Evolutionary conservation across 306 rosid genomes (phyloP).

Genomic region (Castanopsis chinensis): DNA sequence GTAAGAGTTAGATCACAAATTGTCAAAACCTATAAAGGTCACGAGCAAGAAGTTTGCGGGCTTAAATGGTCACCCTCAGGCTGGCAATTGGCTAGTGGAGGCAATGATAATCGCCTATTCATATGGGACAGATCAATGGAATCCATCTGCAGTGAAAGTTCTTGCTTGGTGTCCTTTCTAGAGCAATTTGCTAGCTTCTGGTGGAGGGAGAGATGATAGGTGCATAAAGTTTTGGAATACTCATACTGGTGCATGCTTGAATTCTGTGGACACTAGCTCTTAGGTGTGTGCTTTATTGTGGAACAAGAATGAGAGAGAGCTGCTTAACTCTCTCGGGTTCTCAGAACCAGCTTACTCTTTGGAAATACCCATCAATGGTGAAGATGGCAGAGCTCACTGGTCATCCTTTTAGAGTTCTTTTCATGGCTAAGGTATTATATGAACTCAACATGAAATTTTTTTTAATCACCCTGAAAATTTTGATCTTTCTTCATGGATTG

Average conservation of each 20-base stretch:
- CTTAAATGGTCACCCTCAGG: constrained; percentile 74
- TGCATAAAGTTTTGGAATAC: constrained; percentile 56
- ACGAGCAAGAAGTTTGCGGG: constrained; percentile 74
- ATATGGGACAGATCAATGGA: constrained; percentile 38
- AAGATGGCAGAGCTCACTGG: constrained; percentile 74
- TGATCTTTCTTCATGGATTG: neutral
- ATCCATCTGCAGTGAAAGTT: constrained; percentile 45
- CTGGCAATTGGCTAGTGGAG: constrained; percentile 52
- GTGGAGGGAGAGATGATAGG: constrained; percentile 46
- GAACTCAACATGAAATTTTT: neutral
- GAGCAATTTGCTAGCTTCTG: constrained; percentile 45
- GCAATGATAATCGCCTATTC: constrained; percentile 50
- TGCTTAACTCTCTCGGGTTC: constrained; percentile 84
- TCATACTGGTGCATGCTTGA: constrained; percentile 51
- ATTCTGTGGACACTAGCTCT: constrained; percentile 15
- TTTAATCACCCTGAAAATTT: neutral
- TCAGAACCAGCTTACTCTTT: constrained; percentile 66
- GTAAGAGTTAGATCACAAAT: constrained; percentile 51
- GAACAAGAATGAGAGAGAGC: constrained; percentile 64
- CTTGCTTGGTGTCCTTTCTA: constrained; percentile 86
- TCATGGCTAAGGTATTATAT: constrained; percentile 33
- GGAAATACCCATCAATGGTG: constrained; percentile 88
- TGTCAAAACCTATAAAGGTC: constrained; percentile 71
- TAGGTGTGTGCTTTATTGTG: constrained; percentile 52
- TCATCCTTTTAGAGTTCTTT: constrained; percentile 75